phyloP scores from a whole-genome alignment of 2,329 filamentous ascomycete genomes.

The Fonsecaea pedrosoi region DNA sequence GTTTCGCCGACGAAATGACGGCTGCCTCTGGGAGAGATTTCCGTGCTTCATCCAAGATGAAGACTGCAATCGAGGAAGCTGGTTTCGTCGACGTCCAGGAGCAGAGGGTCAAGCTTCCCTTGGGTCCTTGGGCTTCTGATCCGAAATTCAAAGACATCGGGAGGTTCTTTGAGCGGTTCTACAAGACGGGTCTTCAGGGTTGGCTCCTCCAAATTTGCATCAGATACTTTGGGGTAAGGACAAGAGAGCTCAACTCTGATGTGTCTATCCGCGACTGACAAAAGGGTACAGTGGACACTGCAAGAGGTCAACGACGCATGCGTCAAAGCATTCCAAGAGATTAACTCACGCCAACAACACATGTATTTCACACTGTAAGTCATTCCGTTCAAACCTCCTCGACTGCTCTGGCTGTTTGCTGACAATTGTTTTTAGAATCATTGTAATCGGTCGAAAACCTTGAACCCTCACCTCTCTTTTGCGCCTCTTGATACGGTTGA shows the following conservation, averaged over 20 bases:
- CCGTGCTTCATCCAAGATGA: conserved; percentile 39
- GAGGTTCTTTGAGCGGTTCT: conserved; percentile 41
- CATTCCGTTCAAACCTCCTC: background rate
- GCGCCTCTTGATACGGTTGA: background rate
- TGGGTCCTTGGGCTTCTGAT: conserved; percentile 52
- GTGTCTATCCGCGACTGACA: conserved; percentile 8
- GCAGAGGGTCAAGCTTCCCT: conserved; percentile 50
- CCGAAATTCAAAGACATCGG: conserved; percentile 49
- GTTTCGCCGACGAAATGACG: conserved; percentile 34
- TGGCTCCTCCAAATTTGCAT: conserved; percentile 42
- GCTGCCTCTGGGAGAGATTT: conserved; percentile 41
- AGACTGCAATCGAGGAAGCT: conserved; percentile 43
- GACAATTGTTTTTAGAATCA: conserved; percentile 23
- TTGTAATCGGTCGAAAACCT: conserved; percentile 36
- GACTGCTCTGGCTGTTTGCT: conserved; percentile 6
- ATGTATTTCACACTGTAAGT: conserved; percentile 29
- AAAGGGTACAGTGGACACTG: conserved; percentile 38
- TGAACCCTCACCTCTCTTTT: conserved; percentile 17
- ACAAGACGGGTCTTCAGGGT: conserved; percentile 42
- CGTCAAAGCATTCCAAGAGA: conserved; percentile 34
- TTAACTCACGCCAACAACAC: conserved; percentile 33
- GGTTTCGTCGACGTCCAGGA: conserved; percentile 57
- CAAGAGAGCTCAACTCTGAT: background rate
- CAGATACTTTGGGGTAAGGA: conserved; percentile 40
- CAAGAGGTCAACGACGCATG: conserved; percentile 41